Evolutionary conservation across 805 yeast genomes (phyloP), one percentile per base, ranked within the genome.

Genomic region (Wickerhamomyces chambardii): DNA sequence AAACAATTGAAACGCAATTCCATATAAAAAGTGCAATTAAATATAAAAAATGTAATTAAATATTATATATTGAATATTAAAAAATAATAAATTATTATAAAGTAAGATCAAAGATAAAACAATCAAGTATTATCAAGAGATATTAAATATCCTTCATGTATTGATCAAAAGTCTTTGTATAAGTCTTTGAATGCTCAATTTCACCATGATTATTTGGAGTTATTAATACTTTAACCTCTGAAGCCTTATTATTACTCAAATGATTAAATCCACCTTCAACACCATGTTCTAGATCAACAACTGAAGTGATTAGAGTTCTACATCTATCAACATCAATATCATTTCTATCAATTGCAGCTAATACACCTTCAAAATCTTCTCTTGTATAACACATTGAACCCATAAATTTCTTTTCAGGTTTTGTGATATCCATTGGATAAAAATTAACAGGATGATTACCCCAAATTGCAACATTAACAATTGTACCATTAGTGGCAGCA

Each of bases 401-500:
- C 30, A 75, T 65, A 27, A 72, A 57, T 31, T 53, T 53, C 47
- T 73, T 77, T 50, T 78, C 84, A 36, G 66, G 64, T 44, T 66
- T 57, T 5, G 80, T 69, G 15, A 73, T 53, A 41, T 64, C 66
- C 78, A 73, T 75, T 36, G 79, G 80, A 42, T 62, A 62, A 48
- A 66, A 70, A 14, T 58, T 59, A 18, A 69, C 55, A 7, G 75
- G 66, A 27, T 64, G 58, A 31, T 66, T 63, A 16, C 78, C 75
- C 81, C 82, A 78, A 30, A 78, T 71, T 5, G 84, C 84, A 36
- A 78, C 68, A 51, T 77, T 78, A 22, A 74, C 72, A n/a, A 76
- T 70, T 3, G 63, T 59, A 31, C 84, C 84, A 41, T 71, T 64
- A 6, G 73, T 67, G 2, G 67, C 58, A 8, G 74, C 55, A 5